These are phyloP conservation scores for Daldinia concentrica DNA, from an alignment of 495 filamentous ascomycete species.

Conservation along the genomic window DNA sequence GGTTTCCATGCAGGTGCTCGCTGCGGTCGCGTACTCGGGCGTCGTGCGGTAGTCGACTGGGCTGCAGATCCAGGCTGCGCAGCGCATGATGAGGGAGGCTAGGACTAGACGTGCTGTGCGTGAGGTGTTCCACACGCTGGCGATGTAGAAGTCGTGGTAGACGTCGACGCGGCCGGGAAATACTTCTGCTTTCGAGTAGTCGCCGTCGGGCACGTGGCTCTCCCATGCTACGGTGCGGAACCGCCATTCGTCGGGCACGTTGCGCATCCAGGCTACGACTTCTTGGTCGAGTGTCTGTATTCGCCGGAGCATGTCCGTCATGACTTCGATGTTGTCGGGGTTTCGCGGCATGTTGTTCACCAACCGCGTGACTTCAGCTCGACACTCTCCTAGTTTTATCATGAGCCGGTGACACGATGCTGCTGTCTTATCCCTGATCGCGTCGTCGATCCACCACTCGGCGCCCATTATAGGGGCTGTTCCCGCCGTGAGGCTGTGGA, in stretches of 20 bases:
- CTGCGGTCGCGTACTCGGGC: constrained; percentile 59
- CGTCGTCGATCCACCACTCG: constrained; percentile 63
- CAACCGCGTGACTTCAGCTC: constrained; percentile 54
- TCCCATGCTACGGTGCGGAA: constrained; percentile 58
- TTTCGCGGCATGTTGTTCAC: constrained; percentile 50
- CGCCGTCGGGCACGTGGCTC: constrained; percentile 48
- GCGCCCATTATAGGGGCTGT: constrained; percentile 56
- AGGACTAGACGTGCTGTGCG: constrained; percentile 58
- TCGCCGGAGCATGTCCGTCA: constrained; percentile 53
- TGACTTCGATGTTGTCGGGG: constrained; percentile 50
- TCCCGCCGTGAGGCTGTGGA: constrained; percentile 57
- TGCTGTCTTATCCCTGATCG: constrained; percentile 52
- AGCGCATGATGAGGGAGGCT: constrained; percentile 56
- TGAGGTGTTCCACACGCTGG: constrained; percentile 58
- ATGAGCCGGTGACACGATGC: constrained; percentile 53
- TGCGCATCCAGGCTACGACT: constrained; percentile 53
- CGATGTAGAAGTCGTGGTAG: constrained; percentile 61
- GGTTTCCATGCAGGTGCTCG: constrained; percentile 51
- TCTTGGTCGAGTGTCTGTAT: constrained; percentile 56
- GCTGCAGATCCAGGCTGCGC: constrained; percentile 60
- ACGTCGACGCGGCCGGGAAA: constrained; percentile 62
- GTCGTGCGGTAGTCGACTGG: constrained; percentile 64
- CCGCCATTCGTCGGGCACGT: constrained; percentile 52
- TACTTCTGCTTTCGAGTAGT: constrained; percentile 55
- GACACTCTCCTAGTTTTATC: constrained; percentile 57